Conservation (phyloP, 2,329 filamentous ascomycete genomes). For the Fusarium coicis region DNA sequence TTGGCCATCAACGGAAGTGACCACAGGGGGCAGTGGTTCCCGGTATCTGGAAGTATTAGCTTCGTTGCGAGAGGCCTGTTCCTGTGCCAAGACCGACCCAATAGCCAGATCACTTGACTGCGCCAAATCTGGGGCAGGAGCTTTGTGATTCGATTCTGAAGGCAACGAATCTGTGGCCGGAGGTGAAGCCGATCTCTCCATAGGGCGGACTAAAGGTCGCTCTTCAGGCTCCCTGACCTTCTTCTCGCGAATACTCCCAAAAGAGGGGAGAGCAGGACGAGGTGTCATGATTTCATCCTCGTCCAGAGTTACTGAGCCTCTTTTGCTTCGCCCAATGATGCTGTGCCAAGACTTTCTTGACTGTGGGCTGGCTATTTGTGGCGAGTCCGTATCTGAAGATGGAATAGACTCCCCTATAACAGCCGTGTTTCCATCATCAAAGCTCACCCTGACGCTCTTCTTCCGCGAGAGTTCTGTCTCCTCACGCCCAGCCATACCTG, state of each 20-base stretch:
- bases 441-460: conserved; percentile 80
- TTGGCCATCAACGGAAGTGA: conserved; percentile 74
- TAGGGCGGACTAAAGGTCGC: conserved; percentile 67
- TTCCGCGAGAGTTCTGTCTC: conserved; percentile 60
- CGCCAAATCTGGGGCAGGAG: conserved; percentile 48
- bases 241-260: conserved; percentile 77
- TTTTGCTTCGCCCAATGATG: conserved; percentile 58
- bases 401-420: conserved; percentile 62
- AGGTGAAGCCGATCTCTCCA: conserved; percentile 50
- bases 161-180: conserved; percentile 8
- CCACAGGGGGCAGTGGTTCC: conserved; percentile 76
- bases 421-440: conserved; percentile 72
- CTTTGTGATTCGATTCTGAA: conserved; percentile 44
- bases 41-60: conserved; percentile 68
- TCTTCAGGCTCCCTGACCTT: conserved; percentile 65
- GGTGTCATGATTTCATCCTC: conserved; percentile 78
- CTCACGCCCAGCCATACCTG: conserved; percentile 46
- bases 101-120: conserved; percentile 70
- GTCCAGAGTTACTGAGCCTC: conserved; percentile 59
- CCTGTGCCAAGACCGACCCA: conserved; percentile 65
- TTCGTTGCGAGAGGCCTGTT: conserved; percentile 62
- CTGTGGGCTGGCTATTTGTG: conserved; percentile 51
- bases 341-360: conserved; percentile 62
- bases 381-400: conserved; percentile 52
- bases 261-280: conserved; percentile 77